Evolutionary conservation across 164 flowering plant species (phyloP), one percentile per base, ranked within the genome.

Genomic region (Vitis amurensis): DNA sequence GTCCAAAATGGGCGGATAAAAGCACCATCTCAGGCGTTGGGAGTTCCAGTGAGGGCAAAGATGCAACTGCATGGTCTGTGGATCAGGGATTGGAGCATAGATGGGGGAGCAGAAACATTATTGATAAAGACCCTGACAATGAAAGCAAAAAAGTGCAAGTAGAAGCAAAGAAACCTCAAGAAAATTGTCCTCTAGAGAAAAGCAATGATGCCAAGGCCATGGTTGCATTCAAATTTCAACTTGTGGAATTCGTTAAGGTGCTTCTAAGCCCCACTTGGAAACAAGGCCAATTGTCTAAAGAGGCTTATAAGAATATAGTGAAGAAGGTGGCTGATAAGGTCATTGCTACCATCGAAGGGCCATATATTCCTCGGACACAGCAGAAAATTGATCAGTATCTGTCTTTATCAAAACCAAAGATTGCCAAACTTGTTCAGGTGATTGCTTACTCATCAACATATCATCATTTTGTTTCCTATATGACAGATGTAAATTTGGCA

Each of bases 241-340:
- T 95, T 5, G 92, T 83, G 15, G 94, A 87, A 69, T 85, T 79
- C 71, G 93, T 89, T 47, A 94, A 92, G 84, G 96, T 90, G 74
- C 81, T 91, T 67, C 72, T 95, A 27, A 95, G 91, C 79, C 98
- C 99, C 4, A 71, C 83, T 23, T 95, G 99, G 98, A 95, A 89
- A 79, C 97, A 90, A 79, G 98, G 99, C 50, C 91, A 81, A 64
- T 72, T 95, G 74, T 85, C 84, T 75, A 90, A 86, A 81, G 99
- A 93, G 15, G 94, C 79, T 62, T 88, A 89, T 82, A 90, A 93
- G 72, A 85, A 84, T 47, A 85, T 95, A 44, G 98, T 95, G 74
- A 95, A 95, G 83, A 95, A 90, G 82, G 97, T 86, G 53, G 91
- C 86, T 44, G 97, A 91, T 58, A 93, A 95, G 75, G 92, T 95